Conservation (phyloP, 768 basidiomycete genomes). For the Chlorophyllum brunneum region DNA sequence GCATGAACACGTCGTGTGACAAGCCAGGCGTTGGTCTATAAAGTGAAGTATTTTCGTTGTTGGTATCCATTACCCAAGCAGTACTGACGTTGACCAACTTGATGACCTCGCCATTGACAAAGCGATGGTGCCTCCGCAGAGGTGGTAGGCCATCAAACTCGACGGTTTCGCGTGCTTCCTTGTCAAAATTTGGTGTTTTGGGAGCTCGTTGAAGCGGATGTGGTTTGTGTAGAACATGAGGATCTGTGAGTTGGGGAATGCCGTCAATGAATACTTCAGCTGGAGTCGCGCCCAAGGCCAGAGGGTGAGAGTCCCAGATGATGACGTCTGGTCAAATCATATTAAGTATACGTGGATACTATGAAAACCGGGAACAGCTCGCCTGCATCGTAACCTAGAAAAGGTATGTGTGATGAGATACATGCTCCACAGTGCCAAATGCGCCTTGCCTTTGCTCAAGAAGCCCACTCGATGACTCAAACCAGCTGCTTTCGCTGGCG, state of each 20-base stretch:
- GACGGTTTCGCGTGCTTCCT: conserved; percentile 55
- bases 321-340: conserved; percentile 36
- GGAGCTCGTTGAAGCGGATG: conserved; percentile 47
- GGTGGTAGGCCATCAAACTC: conserved; percentile 70
- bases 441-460: conserved; percentile 43
- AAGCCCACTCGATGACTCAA: conserved; percentile 66
- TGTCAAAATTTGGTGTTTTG: conserved; percentile 51
- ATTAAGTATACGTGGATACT: neutral
- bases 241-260: conserved; percentile 51
- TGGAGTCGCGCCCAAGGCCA: conserved; percentile 76
- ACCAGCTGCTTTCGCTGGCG: conserved; percentile 61
- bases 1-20: conserved; percentile 39
- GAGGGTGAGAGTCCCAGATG: conserved; percentile 75
- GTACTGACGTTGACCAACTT: conserved; percentile 54
- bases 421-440: neutral
- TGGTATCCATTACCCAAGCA: conserved; percentile 25
- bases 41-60: conserved; percentile 18
- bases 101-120: conserved; percentile 28
- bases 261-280: conserved; percentile 83
- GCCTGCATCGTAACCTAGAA: conserved; percentile 65
- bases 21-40: conserved; percentile 15
- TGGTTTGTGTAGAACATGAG: conserved; percentile 41
- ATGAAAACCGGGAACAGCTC: neutral
- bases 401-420: conserved; percentile 5
- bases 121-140: conserved; percentile 27